Percentiles rank a stretch among this genome's conserved stretches.
phyloP scores from a whole-genome alignment of 139 green algal genomes.

The Coelastrella sp. region DNA sequence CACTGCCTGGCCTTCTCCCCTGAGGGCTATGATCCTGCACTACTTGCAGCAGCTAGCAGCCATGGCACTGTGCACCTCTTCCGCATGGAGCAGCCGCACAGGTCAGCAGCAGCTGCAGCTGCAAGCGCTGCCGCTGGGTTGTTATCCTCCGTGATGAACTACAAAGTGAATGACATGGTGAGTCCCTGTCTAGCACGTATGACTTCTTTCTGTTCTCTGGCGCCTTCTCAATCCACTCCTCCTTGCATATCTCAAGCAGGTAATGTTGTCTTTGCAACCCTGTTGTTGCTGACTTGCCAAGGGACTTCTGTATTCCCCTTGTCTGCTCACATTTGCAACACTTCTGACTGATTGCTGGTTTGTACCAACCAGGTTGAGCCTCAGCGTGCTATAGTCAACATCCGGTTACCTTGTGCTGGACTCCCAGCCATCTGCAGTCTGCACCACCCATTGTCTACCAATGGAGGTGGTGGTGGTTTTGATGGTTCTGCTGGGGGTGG shows the following conservation, averaged over 20 bases:
- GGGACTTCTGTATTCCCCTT: too few relatives aligned
- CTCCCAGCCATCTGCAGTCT: slow-evolving; percentile 55
- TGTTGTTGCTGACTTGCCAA: too few relatives aligned
- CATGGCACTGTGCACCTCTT: slow-evolving; percentile 85
- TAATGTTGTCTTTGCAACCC: too few relatives aligned
- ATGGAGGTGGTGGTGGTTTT: neutral
- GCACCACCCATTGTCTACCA: neutral
- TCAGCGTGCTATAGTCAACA: slow-evolving; percentile 62
- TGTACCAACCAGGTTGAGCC: slow-evolving; percentile 60
- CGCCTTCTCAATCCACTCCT: too few relatives aligned
- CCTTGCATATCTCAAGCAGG: too few relatives aligned
- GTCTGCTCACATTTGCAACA: too few relatives aligned
- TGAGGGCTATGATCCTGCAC: slow-evolving; percentile 51
- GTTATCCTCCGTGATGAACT: slow-evolving; percentile 66
- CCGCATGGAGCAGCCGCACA: slow-evolving; percentile 39
- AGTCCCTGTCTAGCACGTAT: too few relatives aligned
- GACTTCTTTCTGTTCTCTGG: too few relatives aligned
- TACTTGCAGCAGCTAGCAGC: slow-evolving; percentile 76
- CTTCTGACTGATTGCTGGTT: neutral
- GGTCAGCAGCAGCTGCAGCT: slow-evolving; percentile 30
- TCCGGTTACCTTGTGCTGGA: slow-evolving; percentile 60
- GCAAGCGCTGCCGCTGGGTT: slow-evolving; percentile 56
- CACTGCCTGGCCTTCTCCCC: slow-evolving; percentile 77
- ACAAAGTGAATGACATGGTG: slow-evolving; percentile 60
- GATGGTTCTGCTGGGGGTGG: neutral